These are phyloP conservation scores for Solanum rostratum DNA, from an alignment of 257 asterid genomes.

Conservation along the genomic window DNA sequence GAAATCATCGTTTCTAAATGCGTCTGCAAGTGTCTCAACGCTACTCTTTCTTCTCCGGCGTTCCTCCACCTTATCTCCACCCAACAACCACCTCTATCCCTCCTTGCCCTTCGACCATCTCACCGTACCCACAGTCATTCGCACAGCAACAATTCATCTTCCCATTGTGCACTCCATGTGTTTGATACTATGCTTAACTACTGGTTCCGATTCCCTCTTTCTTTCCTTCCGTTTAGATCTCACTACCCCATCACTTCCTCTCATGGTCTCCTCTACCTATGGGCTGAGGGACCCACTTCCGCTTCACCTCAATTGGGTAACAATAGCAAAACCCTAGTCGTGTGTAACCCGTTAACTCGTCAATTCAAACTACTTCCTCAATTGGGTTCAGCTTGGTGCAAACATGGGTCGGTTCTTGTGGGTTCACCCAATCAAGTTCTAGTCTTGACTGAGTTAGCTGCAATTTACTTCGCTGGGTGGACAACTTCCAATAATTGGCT, in stretches of 20 bases:
- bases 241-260: slow-evolving; percentile 85
- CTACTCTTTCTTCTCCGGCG: slow-evolving; percentile 57
- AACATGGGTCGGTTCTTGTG: slow-evolving; percentile 82
- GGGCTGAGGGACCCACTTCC: slow-evolving; percentile 37
- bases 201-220: slow-evolving; percentile 80
- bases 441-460: slow-evolving; percentile 83
- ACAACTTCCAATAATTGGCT: slow-evolving; percentile 41
- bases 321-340: slow-evolving; percentile 46
- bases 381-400: slow-evolving; percentile 97
- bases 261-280: slow-evolving; percentile 70
- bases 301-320: neutral
- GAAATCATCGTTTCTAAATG: slow-evolving; percentile 62
- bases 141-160: slow-evolving; percentile 11
- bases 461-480: slow-evolving; percentile 47
- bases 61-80: slow-evolving; percentile 60
- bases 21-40: slow-evolving; percentile 52
- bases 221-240: slow-evolving; percentile 72
- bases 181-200: slow-evolving; percentile 50
- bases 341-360: slow-evolving; percentile 70
- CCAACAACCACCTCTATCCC: slow-evolving; percentile 34
- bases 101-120: slow-evolving; percentile 65
- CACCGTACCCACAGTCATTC: slow-evolving; percentile 40
- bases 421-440: slow-evolving; percentile 57
- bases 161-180: slow-evolving; percentile 38
- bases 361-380: slow-evolving; percentile 64